Base-by-base conservation (phyloP, 2,329 filamentous ascomycete genomes). In the Aspergillus brunneoviolaceus region DNA sequence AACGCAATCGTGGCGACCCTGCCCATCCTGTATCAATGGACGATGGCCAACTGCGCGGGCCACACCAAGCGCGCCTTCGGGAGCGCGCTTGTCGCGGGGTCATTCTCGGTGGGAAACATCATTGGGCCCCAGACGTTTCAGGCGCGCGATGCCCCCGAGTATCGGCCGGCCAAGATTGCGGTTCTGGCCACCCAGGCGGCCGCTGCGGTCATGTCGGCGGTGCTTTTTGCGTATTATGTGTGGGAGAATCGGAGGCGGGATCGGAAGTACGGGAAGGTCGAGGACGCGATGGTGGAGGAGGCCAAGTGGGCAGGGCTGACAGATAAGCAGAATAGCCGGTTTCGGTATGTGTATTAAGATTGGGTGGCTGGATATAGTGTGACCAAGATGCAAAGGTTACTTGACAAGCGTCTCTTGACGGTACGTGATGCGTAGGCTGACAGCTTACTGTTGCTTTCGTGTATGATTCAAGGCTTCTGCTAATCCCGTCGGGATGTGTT, bases 41-140 rank as follows among this genome's bases (percentile, higher is more conserved):
- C 80, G 11, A 76, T 79, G 27, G 76, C 74, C 33, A 83, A 83
- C 60, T 75, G 79, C 14, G 80, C 80, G 2, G 80, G 81, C 0
- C 78, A 82, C 59, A 81, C 80, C 3, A 83, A 83, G 67, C 81
- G 81, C 54, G 77, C 80, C 16, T 80, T 80, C 5, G 72, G 77
- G 25, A 81, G 79, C 42, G 80, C 80, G 0, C 63, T 82, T 4
- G 71, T 80, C 2, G 74, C 80, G 10, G 74, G 79, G n/a, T 72
- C 73, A 2, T 80, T 80, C 63, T 75, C 74, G 12, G 67, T 79
- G 9, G 78, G 76, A n/a, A 80, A 80, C 57, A 80, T 81, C 59
- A 73, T 81, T 31, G 79, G 77, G 0, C 78, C 79, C 3, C 77
- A 80, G 59, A 80, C 78, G 0, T 81, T 81, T 67, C 76, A 77